phyloP scores from a whole-genome alignment of 2,329 filamentous ascomycete species.

The Myriosclerotinia scirpicola region DNA sequence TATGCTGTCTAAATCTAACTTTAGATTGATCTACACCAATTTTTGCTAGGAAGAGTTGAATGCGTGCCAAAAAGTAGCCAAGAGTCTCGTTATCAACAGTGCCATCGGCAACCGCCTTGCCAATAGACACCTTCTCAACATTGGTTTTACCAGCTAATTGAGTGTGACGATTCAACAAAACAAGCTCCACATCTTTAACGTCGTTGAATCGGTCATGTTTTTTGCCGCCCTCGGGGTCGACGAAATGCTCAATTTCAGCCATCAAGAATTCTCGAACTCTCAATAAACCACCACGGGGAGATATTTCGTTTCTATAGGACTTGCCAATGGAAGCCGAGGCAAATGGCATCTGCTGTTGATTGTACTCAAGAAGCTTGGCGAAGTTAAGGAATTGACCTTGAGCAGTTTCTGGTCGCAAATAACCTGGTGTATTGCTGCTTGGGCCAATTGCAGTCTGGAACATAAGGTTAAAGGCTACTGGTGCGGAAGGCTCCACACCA shows the following conservation, averaged over 20 bases:
- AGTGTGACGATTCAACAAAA: slow-evolving; percentile 78
- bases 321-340: slow-evolving; percentile 96
- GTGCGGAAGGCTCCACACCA: slow-evolving; percentile 72
- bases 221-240: slow-evolving; percentile 92
- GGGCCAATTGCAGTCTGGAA: slow-evolving; percentile 95
- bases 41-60: slow-evolving; percentile 84
- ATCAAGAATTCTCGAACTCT: slow-evolving; percentile 97
- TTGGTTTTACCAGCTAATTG: slow-evolving; percentile 85
- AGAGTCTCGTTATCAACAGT: slow-evolving; percentile 97
- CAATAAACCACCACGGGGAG: slow-evolving; percentile 83
- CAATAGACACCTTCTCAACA: slow-evolving; percentile 72
- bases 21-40: slow-evolving; percentile 86
- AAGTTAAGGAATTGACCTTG: slow-evolving; percentile 99
- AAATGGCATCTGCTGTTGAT: slow-evolving; percentile 93
- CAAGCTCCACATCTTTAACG: slow-evolving; percentile 79
- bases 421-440: slow-evolving; percentile 81
- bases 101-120: slow-evolving; percentile 77
- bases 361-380: slow-evolving; percentile 92
- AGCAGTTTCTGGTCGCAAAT: slow-evolving; percentile 89
- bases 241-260: slow-evolving; percentile 98
- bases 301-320: slow-evolving; percentile 98
- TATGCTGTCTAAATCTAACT: slow-evolving; percentile 95
- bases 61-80: slow-evolving; percentile 94
- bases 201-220: slow-evolving; percentile 87
- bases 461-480: slow-evolving; percentile 97